phyloP scores from a whole-genome alignment of 1,284 basidiomycete genomes.

The Cryptococcus floricola region DNA sequence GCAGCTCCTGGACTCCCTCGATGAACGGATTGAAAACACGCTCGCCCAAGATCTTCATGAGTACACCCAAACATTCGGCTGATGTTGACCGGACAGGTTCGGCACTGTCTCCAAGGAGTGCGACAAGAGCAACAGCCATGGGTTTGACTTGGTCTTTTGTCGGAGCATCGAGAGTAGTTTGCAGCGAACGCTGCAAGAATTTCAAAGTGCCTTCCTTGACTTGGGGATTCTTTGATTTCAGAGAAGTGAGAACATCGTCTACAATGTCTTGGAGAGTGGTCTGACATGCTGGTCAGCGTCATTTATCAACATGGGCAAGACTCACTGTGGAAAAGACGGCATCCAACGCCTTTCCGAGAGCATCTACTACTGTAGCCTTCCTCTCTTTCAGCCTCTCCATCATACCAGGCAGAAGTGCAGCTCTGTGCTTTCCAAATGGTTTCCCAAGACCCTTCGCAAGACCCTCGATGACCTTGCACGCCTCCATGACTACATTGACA shows the following conservation, averaged over 20 bases:
- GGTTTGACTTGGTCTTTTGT: slow-evolving; percentile 75
- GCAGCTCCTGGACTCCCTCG: slow-evolving; percentile 81
- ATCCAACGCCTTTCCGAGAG: slow-evolving; percentile 81
- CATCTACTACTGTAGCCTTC: slow-evolving; percentile 84
- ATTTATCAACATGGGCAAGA: slow-evolving; percentile 11
- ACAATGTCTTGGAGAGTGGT: slow-evolving; percentile 75
- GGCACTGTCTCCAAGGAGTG: slow-evolving; percentile 78
- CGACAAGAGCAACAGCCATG: slow-evolving; percentile 71
- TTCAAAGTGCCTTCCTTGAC: slow-evolving; percentile 91
- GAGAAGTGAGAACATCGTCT: slow-evolving; percentile 72
- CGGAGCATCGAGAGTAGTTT: slow-evolving; percentile 60
- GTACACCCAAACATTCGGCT: slow-evolving; percentile 77
- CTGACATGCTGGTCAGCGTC: slow-evolving; percentile 50
- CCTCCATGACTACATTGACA: slow-evolving; percentile 89
- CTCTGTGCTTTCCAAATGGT: slow-evolving; percentile 70
- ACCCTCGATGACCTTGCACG: slow-evolving; percentile 79
- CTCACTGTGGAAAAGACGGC: slow-evolving; percentile 80
- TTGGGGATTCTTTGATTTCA: slow-evolving; percentile 92
- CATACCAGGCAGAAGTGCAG: slow-evolving; percentile 71
- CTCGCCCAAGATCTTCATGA: slow-evolving; percentile 98
- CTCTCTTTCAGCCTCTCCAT: slow-evolving; percentile 92
- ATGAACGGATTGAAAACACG: slow-evolving; percentile 82
- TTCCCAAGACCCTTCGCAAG: slow-evolving; percentile 78
- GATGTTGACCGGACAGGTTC: slow-evolving; percentile 89
- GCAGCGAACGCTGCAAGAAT: slow-evolving; percentile 78